phyloP scores from a whole-genome alignment of 140 eudicot species.

The Bidens hawaiensis region DNA sequence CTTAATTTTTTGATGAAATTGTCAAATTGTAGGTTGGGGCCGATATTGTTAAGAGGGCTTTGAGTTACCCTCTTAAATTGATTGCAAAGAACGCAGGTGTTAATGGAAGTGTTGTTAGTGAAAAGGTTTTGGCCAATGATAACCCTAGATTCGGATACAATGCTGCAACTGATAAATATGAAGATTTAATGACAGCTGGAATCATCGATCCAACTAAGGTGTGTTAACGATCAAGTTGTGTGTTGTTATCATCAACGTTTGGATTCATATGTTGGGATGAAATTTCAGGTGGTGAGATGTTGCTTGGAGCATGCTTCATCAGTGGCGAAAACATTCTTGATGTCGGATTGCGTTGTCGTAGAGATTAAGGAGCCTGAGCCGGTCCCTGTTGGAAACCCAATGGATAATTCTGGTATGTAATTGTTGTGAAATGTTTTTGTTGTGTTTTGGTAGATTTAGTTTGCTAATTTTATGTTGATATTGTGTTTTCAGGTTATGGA shows the following conservation, averaged over 20 bases:
- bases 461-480: neutral
- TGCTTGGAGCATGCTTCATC: slow-evolving; percentile 93
- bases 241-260: neutral
- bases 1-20: slow-evolving; percentile 12
- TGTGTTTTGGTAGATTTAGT: neutral
- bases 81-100: slow-evolving; percentile 98
- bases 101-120: slow-evolving; percentile 94
- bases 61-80: slow-evolving; percentile 83
- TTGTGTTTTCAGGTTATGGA: slow-evolving; percentile 34
- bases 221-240: slow-evolving; percentile 3
- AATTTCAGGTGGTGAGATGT: slow-evolving; percentile 77
- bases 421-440: neutral
- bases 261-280: neutral
- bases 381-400: slow-evolving; percentile 61
- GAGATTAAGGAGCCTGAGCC: slow-evolving; percentile 94
- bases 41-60: slow-evolving; percentile 84
- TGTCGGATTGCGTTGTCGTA: slow-evolving; percentile 93
- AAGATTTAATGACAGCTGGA: slow-evolving; percentile 94
- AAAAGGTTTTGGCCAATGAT: slow-evolving; percentile 74
- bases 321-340: slow-evolving; percentile 86
- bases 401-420: slow-evolving; percentile 73
- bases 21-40: slow-evolving; percentile 83
- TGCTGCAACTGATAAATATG: slow-evolving; percentile 82
- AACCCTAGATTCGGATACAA: slow-evolving; percentile 69
- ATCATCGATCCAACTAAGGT: slow-evolving; percentile 97